Evolutionary conservation across 2,329 filamentous ascomycete species (phyloP).

Genomic region (Beauveria rudraprayagi): DNA sequence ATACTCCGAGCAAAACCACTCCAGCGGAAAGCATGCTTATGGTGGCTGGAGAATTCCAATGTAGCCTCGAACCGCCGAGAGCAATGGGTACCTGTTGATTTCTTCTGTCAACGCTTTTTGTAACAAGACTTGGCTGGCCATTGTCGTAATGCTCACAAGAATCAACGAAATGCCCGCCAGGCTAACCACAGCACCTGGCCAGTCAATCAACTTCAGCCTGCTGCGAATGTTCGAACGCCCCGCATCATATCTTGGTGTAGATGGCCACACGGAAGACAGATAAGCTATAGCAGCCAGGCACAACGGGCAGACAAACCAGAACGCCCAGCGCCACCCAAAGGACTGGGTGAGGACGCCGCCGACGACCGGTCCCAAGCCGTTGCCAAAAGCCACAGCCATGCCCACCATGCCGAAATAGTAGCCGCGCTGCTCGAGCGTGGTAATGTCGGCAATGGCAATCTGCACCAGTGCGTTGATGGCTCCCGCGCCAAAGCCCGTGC

Average conservation of each 20-base stretch:
- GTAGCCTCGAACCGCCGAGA: neutral
- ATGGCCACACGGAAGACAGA: neutral
- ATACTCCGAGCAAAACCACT: neutral
- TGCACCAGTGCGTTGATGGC: slow-evolving; percentile 5
- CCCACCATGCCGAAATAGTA: slow-evolving; percentile 6
- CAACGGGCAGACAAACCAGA: slow-evolving; percentile 6
- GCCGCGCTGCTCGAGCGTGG: neutral
- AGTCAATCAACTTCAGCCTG: neutral
- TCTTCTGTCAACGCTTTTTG: neutral
- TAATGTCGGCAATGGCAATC: slow-evolving; percentile 3
- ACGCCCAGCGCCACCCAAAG: slow-evolving; percentile 1
- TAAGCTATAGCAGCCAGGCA: neutral
- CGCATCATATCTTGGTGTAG: neutral
- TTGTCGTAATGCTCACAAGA: neutral
- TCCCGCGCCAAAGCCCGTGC: neutral
- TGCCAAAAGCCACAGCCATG: neutral
- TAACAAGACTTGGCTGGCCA: neutral
- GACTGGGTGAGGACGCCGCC: slow-evolving; percentile 1
- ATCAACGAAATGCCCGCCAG: neutral
- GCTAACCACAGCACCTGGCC: neutral
- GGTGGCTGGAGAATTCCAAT: neutral
- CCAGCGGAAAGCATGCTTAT: neutral
- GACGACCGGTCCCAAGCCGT: neutral
- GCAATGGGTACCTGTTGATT: neutral
- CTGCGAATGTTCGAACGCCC: neutral